Evolutionary conservation across 345 rosid genomes (phyloP).

Genomic region (Aethionema arabicum): DNA sequence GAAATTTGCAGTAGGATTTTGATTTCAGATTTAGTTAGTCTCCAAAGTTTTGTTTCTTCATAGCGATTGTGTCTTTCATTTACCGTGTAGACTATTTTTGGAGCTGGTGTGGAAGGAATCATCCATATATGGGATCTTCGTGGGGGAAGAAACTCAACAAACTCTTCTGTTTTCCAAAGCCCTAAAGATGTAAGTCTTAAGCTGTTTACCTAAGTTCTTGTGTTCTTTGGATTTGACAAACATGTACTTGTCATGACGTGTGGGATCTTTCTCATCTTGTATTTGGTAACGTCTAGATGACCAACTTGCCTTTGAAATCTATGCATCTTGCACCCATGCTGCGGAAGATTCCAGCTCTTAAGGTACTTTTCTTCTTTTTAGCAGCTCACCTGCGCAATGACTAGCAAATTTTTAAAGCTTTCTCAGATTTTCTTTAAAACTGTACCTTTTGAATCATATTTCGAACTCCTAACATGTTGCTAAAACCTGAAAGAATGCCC

Average conservation of each 20-base stretch:
- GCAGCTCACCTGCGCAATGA: slow-evolving; percentile 18
- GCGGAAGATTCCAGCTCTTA: slow-evolving; percentile 54
- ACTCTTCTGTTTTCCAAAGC: slow-evolving; percentile 62
- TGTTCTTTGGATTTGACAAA: slow-evolving; percentile 18
- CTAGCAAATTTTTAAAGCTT: slow-evolving; percentile 11
- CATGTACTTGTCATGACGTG: slow-evolving; percentile 15
- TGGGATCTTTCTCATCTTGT: background rate
- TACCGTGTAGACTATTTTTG: slow-evolving; percentile 59
- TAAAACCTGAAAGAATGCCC: background rate
- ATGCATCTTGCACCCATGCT: slow-evolving; percentile 69
- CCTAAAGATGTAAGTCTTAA: slow-evolving; percentile 56
- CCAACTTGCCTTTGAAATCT: slow-evolving; percentile 51
- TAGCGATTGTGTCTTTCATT: slow-evolving; percentile 12
- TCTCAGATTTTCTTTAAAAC: slow-evolving; percentile 12
- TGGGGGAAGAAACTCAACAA: slow-evolving; percentile 69
- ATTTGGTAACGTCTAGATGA: slow-evolving; percentile 44
- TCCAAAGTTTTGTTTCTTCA: slow-evolving; percentile 19
- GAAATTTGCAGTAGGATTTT: slow-evolving; percentile 10
- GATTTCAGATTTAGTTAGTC: slow-evolving; percentile 8
- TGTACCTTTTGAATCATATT: background rate
- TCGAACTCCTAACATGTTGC: slow-evolving; percentile 9
- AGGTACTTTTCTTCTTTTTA: slow-evolving; percentile 26
- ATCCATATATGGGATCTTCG: slow-evolving; percentile 90
- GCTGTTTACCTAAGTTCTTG: slow-evolving; percentile 9
- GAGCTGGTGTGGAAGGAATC: slow-evolving; percentile 70